Conservation (phyloP, 129 eudicot species). For the Flaveria robusta region DNA sequence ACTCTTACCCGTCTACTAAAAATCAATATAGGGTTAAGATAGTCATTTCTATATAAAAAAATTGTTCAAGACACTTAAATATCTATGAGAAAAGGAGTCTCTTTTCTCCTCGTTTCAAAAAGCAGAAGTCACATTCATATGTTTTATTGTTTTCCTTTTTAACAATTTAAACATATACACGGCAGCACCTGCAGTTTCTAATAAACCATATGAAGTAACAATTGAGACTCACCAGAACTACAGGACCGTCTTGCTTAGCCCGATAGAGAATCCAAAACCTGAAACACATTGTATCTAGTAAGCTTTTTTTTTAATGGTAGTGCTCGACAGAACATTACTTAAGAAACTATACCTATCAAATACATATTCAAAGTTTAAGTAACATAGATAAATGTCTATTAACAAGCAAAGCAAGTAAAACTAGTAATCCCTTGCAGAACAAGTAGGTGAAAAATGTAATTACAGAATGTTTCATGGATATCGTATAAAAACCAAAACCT, state of each 20-base stretch:
- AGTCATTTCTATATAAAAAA: not conserved
- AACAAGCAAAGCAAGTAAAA: constrained; percentile 14
- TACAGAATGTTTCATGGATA: not conserved
- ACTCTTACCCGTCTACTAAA: too few species aligned
- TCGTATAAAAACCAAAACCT: not conserved
- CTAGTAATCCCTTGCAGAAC: not conserved
- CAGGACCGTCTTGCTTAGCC: constrained; percentile 92
- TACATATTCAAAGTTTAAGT: not conserved
- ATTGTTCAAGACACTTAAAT: not conserved
- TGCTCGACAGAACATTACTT: not conserved
- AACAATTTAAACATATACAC: not conserved
- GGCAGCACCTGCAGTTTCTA: not conserved
- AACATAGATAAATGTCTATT: not conserved
- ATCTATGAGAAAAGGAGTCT: not conserved
- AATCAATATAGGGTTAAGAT: not conserved
- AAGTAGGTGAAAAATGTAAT: not conserved
- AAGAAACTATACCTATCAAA: not conserved
- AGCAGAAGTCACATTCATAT: not conserved
- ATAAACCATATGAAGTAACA: not conserved
- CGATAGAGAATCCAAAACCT: constrained; percentile 87
- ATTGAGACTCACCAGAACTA: constrained; percentile 61
- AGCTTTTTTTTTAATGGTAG: not conserved
- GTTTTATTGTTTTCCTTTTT: not conserved
- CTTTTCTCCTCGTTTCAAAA: not conserved
- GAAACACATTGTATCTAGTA: constrained; percentile 27